Conservation (phyloP, 495 filamentous ascomycete genomes). For the Bathelium albidoporum region DNA sequence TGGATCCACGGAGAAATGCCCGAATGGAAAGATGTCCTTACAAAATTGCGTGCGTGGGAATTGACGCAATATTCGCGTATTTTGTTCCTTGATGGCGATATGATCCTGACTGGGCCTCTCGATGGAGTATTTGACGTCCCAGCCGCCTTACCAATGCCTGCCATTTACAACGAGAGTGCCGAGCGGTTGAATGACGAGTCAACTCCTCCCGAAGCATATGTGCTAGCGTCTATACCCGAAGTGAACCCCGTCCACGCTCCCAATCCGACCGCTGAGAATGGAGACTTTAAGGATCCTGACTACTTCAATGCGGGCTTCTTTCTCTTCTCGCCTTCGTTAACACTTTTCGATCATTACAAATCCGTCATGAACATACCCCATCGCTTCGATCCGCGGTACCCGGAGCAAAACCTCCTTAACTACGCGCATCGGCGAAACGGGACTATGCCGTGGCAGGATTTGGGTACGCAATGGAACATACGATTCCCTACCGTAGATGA, state of each 20-base stretch:
- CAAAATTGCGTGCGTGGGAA: constrained; percentile 2
- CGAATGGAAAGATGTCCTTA: constrained; percentile 1
- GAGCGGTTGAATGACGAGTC: constrained; percentile 5
- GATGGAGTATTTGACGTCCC: constrained; percentile 21
- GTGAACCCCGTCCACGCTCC: constrained; percentile 9
- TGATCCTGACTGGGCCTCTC: constrained; percentile 3
- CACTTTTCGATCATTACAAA: constrained; percentile 18
- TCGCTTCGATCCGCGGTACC: constrained; percentile 14
- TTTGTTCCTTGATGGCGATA: constrained; percentile 3
- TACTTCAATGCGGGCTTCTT: constrained; percentile 23
- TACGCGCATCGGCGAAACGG: constrained; percentile 23
- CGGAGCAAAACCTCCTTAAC: constrained; percentile 21
- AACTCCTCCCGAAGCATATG: constrained; percentile 8
- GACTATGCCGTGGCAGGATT: constrained; percentile 34
- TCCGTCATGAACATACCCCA: constrained; percentile 13
- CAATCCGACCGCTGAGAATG: constrained; percentile 7
- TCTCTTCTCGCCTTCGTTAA: constrained; percentile 10
- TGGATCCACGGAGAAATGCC: constrained; percentile 1
- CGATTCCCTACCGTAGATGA: constrained; percentile 32
- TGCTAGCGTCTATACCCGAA: constrained; percentile 15
- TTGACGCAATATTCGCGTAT: background rate
- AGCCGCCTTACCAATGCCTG: constrained; percentile 1
- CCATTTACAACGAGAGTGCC: background rate
- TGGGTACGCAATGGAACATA: constrained; percentile 32
- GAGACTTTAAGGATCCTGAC: constrained; percentile 8